Conservation (phyloP, 2,329 filamentous ascomycete genomes). For the Cryphonectria radicalis region DNA sequence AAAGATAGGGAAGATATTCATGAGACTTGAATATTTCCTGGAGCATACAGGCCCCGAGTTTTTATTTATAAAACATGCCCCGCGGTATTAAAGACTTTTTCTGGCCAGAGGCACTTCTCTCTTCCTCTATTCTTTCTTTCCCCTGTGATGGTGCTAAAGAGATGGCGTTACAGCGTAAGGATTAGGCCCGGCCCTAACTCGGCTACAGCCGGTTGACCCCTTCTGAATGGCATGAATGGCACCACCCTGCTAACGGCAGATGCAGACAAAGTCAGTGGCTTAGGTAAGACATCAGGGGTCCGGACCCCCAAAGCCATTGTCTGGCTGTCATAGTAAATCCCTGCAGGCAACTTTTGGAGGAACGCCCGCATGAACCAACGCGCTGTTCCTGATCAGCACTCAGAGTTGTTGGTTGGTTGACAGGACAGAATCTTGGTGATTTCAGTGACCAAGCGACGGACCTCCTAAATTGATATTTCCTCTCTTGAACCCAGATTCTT, state of each 20-base stretch:
- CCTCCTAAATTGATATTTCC: neutral
- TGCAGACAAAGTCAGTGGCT: neutral
- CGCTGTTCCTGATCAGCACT: neutral
- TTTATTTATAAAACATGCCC: neutral
- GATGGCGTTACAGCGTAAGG: neutral
- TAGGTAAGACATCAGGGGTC: constrained; percentile 7
- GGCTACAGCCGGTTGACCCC: constrained; percentile 2
- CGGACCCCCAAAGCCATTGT: neutral
- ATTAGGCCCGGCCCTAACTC: neutral
- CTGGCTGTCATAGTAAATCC: constrained; percentile 5
- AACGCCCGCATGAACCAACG: neutral
- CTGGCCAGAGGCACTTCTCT: no score
- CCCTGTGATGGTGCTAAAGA: neutral
- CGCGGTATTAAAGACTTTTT: neutral
- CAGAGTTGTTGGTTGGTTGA: neutral
- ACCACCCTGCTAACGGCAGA: neutral
- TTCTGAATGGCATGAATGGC: neutral
- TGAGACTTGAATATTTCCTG: neutral
- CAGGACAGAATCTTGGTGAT: neutral
- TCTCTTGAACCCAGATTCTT: no score
- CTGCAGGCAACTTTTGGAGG: constrained; percentile 5
- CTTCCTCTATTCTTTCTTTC: neutral
- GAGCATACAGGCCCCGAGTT: neutral
- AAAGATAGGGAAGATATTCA: neutral
- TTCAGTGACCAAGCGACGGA: neutral